Evolutionary conservation across 805 yeast genomes (phyloP), one percentile per base, ranked within the genome.

Genomic region (Candida methanosorbosa): DNA sequence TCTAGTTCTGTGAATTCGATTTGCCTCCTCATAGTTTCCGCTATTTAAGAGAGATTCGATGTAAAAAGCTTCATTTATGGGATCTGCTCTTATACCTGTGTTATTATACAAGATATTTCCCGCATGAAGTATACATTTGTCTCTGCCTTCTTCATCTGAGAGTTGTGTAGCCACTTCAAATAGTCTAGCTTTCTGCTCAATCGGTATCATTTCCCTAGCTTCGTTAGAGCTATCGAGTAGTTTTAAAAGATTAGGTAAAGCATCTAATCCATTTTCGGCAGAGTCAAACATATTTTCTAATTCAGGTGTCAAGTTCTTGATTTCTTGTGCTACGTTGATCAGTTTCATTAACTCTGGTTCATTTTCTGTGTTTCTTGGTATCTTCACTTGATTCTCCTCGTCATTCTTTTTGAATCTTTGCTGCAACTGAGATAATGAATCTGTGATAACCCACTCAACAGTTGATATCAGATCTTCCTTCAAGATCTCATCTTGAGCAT

Each of bases 51-150:
- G 51, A 1, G 74, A 44, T 36, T 66, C 70, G 16, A 73, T 66
- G 42, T 64, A 72, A 27, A 68, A 61, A 2, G 66, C 62, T 46
- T 72, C 78, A 44, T 70, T 71, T 15, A 70, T 56, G 2, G 69
- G 68, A 47, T 73, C 78, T 39, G 70, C 59, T 33, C 70, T 56
- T 20, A 64, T 59, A n/a, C 58, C 65, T 4, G 61, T 57, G 4
- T 58, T 39, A 1, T 54, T 37, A 38, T 72, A 72, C 18, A 73
- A 46, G 40, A 72, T 39, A 24, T 58, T 59, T 3, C 75, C 77
- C 3, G 70, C 43, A 17, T 57, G 38, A 37, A 54, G 57, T 33
- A 66, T 43, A 27, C 69, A 63, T 41, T 53, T 40, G 25, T 48
- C 48, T 41, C 66, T 45, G 35, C 42, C 21, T 9, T 48, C 46